Base-by-base conservation (phyloP, 2,329 filamentous ascomycete genomes). In the Xylariaceae sp. region DNA sequence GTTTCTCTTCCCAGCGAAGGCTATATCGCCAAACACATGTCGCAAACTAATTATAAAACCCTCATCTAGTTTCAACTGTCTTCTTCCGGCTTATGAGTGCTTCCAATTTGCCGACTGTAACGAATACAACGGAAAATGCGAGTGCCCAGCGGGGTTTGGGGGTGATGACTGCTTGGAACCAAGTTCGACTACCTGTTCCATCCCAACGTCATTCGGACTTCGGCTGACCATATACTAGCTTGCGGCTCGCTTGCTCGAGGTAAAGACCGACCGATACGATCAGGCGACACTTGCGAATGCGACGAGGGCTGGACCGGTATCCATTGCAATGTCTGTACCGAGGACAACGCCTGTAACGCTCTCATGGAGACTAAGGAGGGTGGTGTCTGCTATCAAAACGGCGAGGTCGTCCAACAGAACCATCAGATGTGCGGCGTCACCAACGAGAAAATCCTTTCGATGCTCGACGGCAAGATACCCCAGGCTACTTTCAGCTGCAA, bases 401-500 rank as follows among this genome's bases (percentile, higher is more conserved):
- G 93, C 44, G 86, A 96, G 64, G 88, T 96, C 10, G 88, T 98
- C 61, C 92, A 95, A 67, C 87, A 96, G 75, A 99, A 98, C 78
- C 93, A 92, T 76, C 96, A 99, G 76, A 95, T 96, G 78, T 99
- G 95, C 76, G 91, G 96, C 73, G 95, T 99, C 63, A 98, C 93
- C 53, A 99, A 99, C 77, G 85, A 86, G 73, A 95, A 96, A 79
- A 99, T 99, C 69, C 80, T 93, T 52, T 87, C 93, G 60, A 87
- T 93, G 70, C 82, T 99, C 47, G 90, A 92, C 67, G 87, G 89
- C 44, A 85, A 92, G 74, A 89, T 90, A 56, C 93, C 95, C 0
- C 90, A 99, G 73, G 95, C 96, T 20, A 99, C 95, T 0, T 99
- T 99, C 71, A 91, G 89, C 26, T 99, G 95, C 74, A 86, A 93